Base-by-base conservation (phyloP, 2,329 filamentous ascomycete species). In the Claviceps quebecensis region DNA sequence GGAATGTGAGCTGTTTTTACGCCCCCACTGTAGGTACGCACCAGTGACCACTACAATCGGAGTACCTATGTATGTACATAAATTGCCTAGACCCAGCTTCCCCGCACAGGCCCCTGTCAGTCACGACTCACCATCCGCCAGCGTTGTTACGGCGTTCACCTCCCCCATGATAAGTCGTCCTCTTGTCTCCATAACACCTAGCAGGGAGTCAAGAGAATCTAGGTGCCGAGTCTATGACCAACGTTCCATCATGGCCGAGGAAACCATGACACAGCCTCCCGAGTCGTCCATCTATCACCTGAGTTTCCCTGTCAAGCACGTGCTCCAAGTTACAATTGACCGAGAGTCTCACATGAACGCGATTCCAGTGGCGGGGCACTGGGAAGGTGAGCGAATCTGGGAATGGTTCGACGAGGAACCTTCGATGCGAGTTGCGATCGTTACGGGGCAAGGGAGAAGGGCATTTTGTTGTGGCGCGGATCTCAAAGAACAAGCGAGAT, bases 391-490 rank as follows among this genome's bases (percentile, higher is more conserved):
- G 37, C 58, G 63, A 3, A 62, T 78, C 0, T 74, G 75, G 57
- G 68, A 69, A 41, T 78, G 75, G 75, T 77, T 76, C 56, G 76
- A 79, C 58, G 60, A 62, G 6, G 72, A 76, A 58, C 71, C 72
- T 0, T 66, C 63, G 11, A 65, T 76, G 13, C 67, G 68, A 4
- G 72, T 74, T 14, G 72, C 70, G 38, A 66, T 76, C 38, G 62
- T 76, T 39, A 79, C 76, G 0, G 76, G 76, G 38, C 69, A 67
- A 1, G 76, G 76, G 34, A 66, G 69, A 53, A 67, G 69, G 56
- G 72, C 75, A 0, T 79, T 80, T 60, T 78, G 72, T 50, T 74
- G 73, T 0, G 76, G 76, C 0, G 74, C 75, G 41, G 76, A 79
- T 53, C 61, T 79, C 46, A 75, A 77, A 50, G 76, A 76, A 55